Conservation (phyloP, 768 basidiomycete genomes). For the Leccinum uliginosum region DNA sequence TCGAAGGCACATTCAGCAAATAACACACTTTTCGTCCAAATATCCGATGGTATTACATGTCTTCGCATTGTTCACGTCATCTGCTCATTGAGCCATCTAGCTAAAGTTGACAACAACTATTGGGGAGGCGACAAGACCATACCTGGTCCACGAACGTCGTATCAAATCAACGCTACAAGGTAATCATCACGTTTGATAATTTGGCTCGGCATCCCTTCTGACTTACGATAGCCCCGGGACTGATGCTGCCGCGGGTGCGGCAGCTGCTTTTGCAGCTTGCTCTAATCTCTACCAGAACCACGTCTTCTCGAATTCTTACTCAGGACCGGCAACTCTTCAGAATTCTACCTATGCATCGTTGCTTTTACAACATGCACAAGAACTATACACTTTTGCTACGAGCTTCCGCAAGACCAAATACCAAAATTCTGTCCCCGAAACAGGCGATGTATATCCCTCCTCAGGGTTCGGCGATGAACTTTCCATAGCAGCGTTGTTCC, state of each 20-base stretch:
- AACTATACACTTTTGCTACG: slow-evolving; percentile 73
- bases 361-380: slow-evolving; percentile 69
- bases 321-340: slow-evolving; percentile 60
- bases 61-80: not conserved
- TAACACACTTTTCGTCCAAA: slow-evolving; percentile 71
- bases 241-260: slow-evolving; percentile 78
- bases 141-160: slow-evolving; percentile 69
- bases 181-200: slow-evolving; percentile 13
- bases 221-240: slow-evolving; percentile 63
- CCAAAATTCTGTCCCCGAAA: slow-evolving; percentile 65
- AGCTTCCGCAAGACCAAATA: slow-evolving; percentile 61
- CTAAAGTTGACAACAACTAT: slow-evolving; percentile 66
- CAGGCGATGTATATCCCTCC: slow-evolving; percentile 63
- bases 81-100: slow-evolving; percentile 30
- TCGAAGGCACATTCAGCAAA: slow-evolving; percentile 73
- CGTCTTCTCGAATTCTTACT: slow-evolving; percentile 49
- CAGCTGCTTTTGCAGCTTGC: slow-evolving; percentile 86
- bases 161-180: slow-evolving; percentile 69
- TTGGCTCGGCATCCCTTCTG: not conserved
- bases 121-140: slow-evolving; percentile 87
- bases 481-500: slow-evolving; percentile 68
- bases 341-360: slow-evolving; percentile 69
- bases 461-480: slow-evolving; percentile 72
- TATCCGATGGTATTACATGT: slow-evolving; percentile 52
- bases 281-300: slow-evolving; percentile 72